phyloP scores from a whole-genome alignment of 257 asterid genomes.

The Salvia rosmarinus region DNA sequence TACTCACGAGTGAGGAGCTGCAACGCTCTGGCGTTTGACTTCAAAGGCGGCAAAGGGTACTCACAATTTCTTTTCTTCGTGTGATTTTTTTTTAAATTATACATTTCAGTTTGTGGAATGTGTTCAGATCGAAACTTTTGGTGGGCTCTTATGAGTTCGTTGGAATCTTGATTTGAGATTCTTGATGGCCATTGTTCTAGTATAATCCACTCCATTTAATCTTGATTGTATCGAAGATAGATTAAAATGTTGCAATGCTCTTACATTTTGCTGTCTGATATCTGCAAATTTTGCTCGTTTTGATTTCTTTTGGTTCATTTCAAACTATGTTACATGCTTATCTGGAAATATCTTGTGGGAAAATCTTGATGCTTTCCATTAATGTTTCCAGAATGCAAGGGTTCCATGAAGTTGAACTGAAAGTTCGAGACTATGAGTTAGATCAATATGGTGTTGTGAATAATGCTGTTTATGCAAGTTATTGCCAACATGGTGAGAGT shows the following conservation, averaged over 20 bases:
- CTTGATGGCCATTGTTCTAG: not conserved
- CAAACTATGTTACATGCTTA: not conserved
- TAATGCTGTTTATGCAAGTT: slow-evolving; percentile 81
- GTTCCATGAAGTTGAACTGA: slow-evolving; percentile 76
- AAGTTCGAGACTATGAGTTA: slow-evolving; percentile 89
- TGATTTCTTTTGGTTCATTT: not conserved
- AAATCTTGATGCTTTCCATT: not conserved
- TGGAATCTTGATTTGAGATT: slow-evolving; percentile 17
- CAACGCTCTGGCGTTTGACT: slow-evolving; percentile 47
- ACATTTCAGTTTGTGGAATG: slow-evolving; percentile 9
- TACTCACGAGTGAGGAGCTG: slow-evolving; percentile 37
- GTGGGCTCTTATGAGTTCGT: slow-evolving; percentile 8
- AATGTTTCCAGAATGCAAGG: slow-evolving; percentile 57
- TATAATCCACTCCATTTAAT: not conserved
- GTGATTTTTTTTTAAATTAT: not conserved
- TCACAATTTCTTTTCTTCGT: not conserved
- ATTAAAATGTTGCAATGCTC: not conserved
- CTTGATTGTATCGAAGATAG: slow-evolving; percentile 9
- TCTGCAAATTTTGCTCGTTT: not conserved
- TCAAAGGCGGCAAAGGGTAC: slow-evolving; percentile 73
- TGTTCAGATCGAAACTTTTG: slow-evolving; percentile 14
- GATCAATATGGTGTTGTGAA: slow-evolving; percentile 97
- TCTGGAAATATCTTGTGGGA: not conserved
- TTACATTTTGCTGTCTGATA: not conserved
- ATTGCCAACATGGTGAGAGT: slow-evolving; percentile 91